A percentile compares a stretch with the other conserved stretches of the same genome.
Evolutionary conservation across 352 stramenopile species (phyloP).

Genomic region (Phytophthora gonapodyides): DNA sequence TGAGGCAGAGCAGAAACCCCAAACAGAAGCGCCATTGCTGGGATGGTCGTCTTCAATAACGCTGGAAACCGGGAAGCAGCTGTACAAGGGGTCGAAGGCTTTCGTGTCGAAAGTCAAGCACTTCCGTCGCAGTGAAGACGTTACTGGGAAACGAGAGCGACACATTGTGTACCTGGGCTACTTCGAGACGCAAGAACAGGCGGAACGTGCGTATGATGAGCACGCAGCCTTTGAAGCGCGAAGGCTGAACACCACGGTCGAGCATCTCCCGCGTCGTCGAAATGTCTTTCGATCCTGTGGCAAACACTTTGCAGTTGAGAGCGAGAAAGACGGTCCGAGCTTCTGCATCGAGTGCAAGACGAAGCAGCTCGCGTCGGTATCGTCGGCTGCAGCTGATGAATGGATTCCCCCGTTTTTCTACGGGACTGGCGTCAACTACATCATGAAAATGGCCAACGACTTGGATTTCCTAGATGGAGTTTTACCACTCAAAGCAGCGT

Average conservation of each 20-base stretch:
- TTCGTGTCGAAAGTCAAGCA: slow-evolving; percentile 77
- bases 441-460: slow-evolving; percentile 74
- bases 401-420: slow-evolving; percentile 77
- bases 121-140: slow-evolving; percentile 66
- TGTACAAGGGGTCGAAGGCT: slow-evolving; percentile 73
- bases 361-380: slow-evolving; percentile 50
- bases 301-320: slow-evolving; percentile 84
- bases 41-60: slow-evolving; percentile 79
- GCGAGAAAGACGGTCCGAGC: slow-evolving; percentile 61
- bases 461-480: slow-evolving; percentile 74
- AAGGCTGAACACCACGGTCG: slow-evolving; percentile 64
- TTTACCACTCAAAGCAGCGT: slow-evolving; percentile 44
- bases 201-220: slow-evolving; percentile 73
- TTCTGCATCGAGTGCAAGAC: slow-evolving; percentile 82
- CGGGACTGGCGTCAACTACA: slow-evolving; percentile 64
- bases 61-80: slow-evolving; percentile 57
- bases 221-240: slow-evolving; percentile 62
- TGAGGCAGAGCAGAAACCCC: background rate
- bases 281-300: slow-evolving; percentile 79
- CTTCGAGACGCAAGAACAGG: slow-evolving; percentile 66
- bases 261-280: slow-evolving; percentile 55
- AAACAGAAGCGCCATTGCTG: slow-evolving; percentile 36
- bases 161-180: slow-evolving; percentile 76
- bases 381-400: slow-evolving; percentile 34
- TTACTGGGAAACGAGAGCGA: slow-evolving; percentile 53